phyloP scores from a whole-genome alignment of 257 asterid species.

The Lithospermum erythrorhizon region DNA sequence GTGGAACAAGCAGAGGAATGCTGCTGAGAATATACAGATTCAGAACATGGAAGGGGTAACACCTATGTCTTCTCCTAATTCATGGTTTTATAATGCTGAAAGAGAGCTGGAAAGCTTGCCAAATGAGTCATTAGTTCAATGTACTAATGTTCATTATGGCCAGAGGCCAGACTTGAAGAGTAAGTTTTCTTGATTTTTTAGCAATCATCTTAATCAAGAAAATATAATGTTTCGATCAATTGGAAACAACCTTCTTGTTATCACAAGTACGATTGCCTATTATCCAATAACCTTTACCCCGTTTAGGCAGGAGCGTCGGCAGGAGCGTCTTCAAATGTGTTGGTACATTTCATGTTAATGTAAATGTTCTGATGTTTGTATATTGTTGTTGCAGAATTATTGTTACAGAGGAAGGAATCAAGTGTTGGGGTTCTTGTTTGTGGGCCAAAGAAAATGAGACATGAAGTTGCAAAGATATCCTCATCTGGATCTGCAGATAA shows the following conservation, averaged over 20 bases:
- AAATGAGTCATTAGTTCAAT: slow-evolving; percentile 33
- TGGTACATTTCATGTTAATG: no score
- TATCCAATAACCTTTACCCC: no score
- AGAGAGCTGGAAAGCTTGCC: slow-evolving; percentile 79
- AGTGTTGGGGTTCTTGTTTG: slow-evolving; percentile 65
- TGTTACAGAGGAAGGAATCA: slow-evolving; percentile 49
- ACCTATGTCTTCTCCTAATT: slow-evolving; percentile 11
- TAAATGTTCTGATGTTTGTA: no score
- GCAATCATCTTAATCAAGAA: not conserved
- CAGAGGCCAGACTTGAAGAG: slow-evolving; percentile 72
- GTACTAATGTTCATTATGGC: slow-evolving; percentile 61
- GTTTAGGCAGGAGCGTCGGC: no score
- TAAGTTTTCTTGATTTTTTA: slow-evolving; percentile 21
- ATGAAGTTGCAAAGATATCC: slow-evolving; percentile 59
- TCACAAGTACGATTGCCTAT: no score
- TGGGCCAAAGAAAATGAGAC: slow-evolving; percentile 67
- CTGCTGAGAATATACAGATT: slow-evolving; percentile 38
- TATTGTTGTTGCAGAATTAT: slow-evolving; percentile 24
- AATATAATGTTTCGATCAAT: not conserved
- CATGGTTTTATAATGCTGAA: slow-evolving; percentile 23
- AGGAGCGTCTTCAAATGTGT: no score
- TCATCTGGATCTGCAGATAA: slow-evolving; percentile 51
- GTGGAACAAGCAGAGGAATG: slow-evolving; percentile 72
- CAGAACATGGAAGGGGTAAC: slow-evolving; percentile 36
- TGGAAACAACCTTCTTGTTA: no score